Percentiles rank a stretch among this genome's conserved stretches.
These are phyloP conservation scores for Xylariaceae sp. DNA, from an alignment of 2,329 filamentous ascomycete species.

Conservation along the genomic window DNA sequence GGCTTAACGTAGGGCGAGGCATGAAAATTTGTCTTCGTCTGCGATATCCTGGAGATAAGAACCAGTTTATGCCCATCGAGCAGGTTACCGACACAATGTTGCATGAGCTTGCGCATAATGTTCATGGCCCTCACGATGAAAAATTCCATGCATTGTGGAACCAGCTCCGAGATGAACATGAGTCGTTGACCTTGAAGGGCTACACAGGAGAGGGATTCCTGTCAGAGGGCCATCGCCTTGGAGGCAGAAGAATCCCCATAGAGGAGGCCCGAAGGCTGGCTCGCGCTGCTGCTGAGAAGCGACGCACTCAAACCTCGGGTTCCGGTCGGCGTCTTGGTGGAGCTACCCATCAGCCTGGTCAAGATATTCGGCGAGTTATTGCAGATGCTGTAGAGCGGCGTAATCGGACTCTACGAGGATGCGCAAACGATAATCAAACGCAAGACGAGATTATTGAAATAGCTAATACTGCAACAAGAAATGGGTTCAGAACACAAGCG, in stretches of 20 bases:
- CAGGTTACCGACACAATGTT: conserved; percentile 86
- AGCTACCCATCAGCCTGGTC: conserved; percentile 46
- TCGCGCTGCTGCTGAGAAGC: conserved; percentile 70
- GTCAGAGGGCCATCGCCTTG: conserved; percentile 69
- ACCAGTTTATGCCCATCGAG: conserved; percentile 77
- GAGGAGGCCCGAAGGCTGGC: conserved; percentile 75
- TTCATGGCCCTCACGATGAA: conserved; percentile 77
- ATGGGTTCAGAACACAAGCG: conserved; percentile 78
- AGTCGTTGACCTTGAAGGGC: conserved; percentile 72
- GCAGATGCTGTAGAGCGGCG: conserved; percentile 69
- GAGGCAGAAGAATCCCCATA: conserved; percentile 63
- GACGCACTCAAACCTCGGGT: conserved; percentile 54
- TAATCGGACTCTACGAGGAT: conserved; percentile 66
- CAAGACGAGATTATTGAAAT: conserved; percentile 66
- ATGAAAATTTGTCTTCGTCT: conserved; percentile 80
- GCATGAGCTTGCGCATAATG: conserved; percentile 88
- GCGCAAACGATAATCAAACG: conserved; percentile 68
- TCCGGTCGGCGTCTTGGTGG: conserved; percentile 75
- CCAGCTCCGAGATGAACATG: conserved; percentile 81
- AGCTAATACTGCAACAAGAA: conserved; percentile 60
- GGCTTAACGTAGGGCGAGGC: conserved; percentile 74
- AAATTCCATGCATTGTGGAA: conserved; percentile 87
- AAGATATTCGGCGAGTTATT: conserved; percentile 71
- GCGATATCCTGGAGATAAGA: conserved; percentile 70
- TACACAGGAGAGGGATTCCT: conserved; percentile 91